phyloP scores from a whole-genome alignment of 306 rosid genomes.

The Pueraria montana region DNA sequence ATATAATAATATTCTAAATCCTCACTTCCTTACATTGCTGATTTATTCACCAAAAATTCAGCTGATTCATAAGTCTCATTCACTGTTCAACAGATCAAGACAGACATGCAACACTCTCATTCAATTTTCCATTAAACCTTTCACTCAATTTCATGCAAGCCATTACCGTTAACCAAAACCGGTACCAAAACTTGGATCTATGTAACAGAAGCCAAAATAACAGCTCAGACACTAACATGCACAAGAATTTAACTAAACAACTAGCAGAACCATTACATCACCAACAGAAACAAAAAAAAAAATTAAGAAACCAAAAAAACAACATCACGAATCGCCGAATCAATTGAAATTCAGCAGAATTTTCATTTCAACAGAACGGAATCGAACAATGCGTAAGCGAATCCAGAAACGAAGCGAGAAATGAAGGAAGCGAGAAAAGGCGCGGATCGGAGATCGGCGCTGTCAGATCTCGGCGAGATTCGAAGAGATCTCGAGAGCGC shows the following conservation, averaged over 20 bases:
- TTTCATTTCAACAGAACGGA: not conserved
- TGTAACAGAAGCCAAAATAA: not conserved
- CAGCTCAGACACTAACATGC: conserved; percentile 12
- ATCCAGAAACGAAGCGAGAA: not conserved
- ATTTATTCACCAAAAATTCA: conserved; percentile 22
- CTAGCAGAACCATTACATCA: not conserved
- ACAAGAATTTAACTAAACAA: conserved; percentile 17
- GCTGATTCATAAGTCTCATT: conserved; percentile 7
- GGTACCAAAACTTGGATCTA: conserved; percentile 41
- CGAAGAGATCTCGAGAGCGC: conserved; percentile 5
- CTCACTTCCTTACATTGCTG: conserved; percentile 8
- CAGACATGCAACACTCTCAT: not conserved
- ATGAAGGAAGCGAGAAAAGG: not conserved
- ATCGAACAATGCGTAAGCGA: conserved; percentile 33
- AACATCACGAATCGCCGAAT: conserved; percentile 32
- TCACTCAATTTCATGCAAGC: not conserved
- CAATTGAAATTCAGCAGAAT: not conserved
- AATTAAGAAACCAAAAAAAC: not conserved
- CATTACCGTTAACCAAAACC: conserved; percentile 3
- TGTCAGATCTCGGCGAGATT: conserved; percentile 44
- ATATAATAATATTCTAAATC: conserved; percentile 11
- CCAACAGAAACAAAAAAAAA: not conserved
- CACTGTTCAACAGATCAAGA: conserved; percentile 42
- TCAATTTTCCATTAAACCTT: not conserved
- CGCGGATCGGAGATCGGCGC: conserved; percentile 42